Percentiles rank a stretch among this genome's conserved stretches.
Conservation (phyloP, 495 filamentous ascomycete genomes). For the Cercophora samala region DNA sequence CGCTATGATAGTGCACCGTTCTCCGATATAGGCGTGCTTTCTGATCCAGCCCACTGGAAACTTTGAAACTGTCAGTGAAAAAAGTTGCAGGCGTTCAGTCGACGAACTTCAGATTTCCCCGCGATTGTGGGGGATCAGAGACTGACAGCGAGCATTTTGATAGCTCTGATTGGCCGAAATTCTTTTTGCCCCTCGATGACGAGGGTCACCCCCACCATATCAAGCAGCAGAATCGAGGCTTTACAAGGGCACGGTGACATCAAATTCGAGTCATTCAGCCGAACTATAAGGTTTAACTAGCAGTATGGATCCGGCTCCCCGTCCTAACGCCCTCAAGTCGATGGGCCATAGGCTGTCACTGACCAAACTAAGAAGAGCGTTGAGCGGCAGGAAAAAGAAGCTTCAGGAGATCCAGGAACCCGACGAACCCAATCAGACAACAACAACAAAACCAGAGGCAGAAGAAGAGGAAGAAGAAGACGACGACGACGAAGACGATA, state of each 20-base stretch:
- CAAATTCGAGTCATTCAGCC: slow-evolving; percentile 8
- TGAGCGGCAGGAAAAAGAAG: slow-evolving; percentile 4
- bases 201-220: slow-evolving; percentile 12
- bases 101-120: slow-evolving; percentile 5
- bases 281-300: slow-evolving; percentile 1
- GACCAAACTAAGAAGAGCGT: not conserved
- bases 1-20: not conserved
- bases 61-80: not conserved
- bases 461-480: slow-evolving; percentile 1
- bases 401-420: not conserved
- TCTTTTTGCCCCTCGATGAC: not conserved
- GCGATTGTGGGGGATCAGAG: slow-evolving; percentile 1
- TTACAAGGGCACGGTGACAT: slow-evolving; percentile 6
- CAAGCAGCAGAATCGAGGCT: not conserved
- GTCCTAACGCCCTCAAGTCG: slow-evolving; percentile 2
- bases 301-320: not conserved
- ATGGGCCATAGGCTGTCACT: slow-evolving; percentile 2
- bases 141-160: not conserved
- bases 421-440: not conserved
- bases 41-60: not conserved
- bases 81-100: slow-evolving; percentile 1
- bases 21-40: slow-evolving; percentile 6
- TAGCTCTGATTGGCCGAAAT: slow-evolving; percentile 14
- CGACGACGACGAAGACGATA: slow-evolving; percentile 13
- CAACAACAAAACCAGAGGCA: not conserved